A percentile compares a stretch with the other conserved stretches of the same genome.
phyloP scores from a whole-genome alignment of 345 rosid species.

The Trapa incisa region DNA sequence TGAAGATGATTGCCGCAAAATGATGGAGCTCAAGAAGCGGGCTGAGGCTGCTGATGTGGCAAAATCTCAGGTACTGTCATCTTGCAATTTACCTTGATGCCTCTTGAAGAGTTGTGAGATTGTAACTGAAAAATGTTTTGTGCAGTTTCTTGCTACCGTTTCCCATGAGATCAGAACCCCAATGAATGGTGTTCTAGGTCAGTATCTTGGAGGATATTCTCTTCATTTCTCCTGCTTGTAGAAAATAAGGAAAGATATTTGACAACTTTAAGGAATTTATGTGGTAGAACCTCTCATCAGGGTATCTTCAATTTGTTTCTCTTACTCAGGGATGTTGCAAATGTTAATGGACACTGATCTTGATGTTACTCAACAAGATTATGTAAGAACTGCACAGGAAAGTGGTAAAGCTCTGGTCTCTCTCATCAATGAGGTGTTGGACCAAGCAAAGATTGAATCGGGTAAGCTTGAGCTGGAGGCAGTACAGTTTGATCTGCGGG shows the following conservation, averaged over 20 bases:
- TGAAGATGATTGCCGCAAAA: constrained; percentile 64
- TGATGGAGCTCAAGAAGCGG: constrained; percentile 65
- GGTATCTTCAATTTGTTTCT: constrained; percentile 3
- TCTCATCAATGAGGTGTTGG: constrained; percentile 81
- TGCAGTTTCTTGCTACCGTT: constrained; percentile 97
- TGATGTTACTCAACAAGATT: constrained; percentile 84
- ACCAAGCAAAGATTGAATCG: constrained; percentile 90
- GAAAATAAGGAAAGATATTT: background rate
- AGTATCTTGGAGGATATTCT: constrained; percentile 17
- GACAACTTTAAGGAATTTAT: background rate
- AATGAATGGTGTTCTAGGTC: constrained; percentile 97
- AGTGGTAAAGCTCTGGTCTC: constrained; percentile 93
- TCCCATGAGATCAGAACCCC: constrained; percentile 99
- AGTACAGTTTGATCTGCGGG: constrained; percentile 64
- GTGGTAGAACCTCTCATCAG: background rate
- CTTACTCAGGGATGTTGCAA: constrained; percentile 75
- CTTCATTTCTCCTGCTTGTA: background rate
- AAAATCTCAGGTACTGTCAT: constrained; percentile 68
- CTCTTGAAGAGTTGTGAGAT: constrained; percentile 1
- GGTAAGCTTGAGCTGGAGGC: constrained; percentile 95
- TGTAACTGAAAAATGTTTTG: background rate
- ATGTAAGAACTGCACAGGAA: constrained; percentile 80
- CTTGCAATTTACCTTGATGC: constrained; percentile 7
- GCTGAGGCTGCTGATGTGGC: constrained; percentile 96
- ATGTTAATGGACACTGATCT: constrained; percentile 86